Evolutionary conservation across 305 asterid species (phyloP), one percentile per base, ranked within the genome.

Genomic region (Ilex paraguariensis): DNA sequence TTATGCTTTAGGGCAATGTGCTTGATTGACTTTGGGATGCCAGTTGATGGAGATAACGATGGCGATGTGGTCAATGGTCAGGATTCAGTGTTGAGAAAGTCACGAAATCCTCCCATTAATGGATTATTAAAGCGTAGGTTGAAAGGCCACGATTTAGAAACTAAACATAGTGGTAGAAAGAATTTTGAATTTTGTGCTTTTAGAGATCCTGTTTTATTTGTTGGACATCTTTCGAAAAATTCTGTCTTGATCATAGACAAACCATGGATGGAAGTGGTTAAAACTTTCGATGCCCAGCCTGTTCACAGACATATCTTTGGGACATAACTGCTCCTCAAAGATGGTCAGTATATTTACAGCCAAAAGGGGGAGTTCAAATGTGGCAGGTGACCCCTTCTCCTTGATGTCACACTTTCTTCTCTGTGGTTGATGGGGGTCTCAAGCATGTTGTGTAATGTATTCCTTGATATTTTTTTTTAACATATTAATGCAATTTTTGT

Each of bases 291-390:
- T 56, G 42, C 87, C 56, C 75, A 75, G 62, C 98, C 98, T 66
- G 87, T 94, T 79, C 96, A 94, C 81, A 90, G 88, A 83, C 95
- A 91, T 73, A 79, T 90, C 36, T 94, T 57, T 59, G 99, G 99
- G 75, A 82, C 96, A 68, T 94, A 74, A 75, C 71, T 54, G 31
- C 46, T 17, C 15, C 52, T 46, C 10, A 21, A 49, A 57, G 70
- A 45, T 59, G 40, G 61, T n/a, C n/a, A n/a, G n/a, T 36, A 36
- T 48, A 45, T 61, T 49, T 56, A 56, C 30, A n/a, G 64, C 70
- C 52, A 52, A 62, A 40, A 15, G 56, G 69, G 28, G 56, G 71
- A 79, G 81, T 60, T 30, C 51, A 54, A 63, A 69, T 56, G 77
- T 63, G 56, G 70, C 78, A 73, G 67, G 66, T 72, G 17, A 49